Evolutionary conservation across 2,329 filamentous ascomycete species (phyloP), one percentile per base, ranked within the genome.

Genomic region (Aspergillus candidus): DNA sequence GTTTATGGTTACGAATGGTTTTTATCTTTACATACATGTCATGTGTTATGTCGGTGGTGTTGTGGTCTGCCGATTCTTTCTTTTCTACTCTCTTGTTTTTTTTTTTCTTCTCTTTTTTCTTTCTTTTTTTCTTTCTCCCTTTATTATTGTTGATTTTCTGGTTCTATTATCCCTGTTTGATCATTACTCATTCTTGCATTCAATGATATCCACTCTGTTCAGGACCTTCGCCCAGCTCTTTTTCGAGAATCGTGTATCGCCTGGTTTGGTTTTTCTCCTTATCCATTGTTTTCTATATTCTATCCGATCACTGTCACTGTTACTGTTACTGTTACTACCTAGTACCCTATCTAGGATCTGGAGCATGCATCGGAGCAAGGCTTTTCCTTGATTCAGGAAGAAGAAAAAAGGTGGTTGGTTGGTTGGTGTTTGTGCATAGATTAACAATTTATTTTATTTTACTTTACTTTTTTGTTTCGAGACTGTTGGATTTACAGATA

Each of bases 151-250:
- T 36, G 32, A 4, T 17, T 45, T 45, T 35, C 18, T 7, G 17
- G 6, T 38, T 38, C 4, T 6, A 18, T 40, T 18, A 38, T 48
- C 35, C 35, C 14, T 44, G 43, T 49, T 43, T 35, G 46, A 43
- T 43, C 35, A 40, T 35, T 46, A 18, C 44, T 45, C 33, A 38
- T 38, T 47, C 13, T 40, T 45, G 43, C 31, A 46, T 39, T 46
- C 35, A 44, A 54, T 55, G 53, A 55, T 55, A 55, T 55, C 53
- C 53, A 53, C 53, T 55, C 36, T 49, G 50, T 53, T 55, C 49
- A 50, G 48, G 46, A 40, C 36, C 40, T 46, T 32, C 32, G 32
- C 32, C 35, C 35, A 30, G 22, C 35, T 41, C 40, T 40, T 35
- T 43, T 35, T 36, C 22, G 22, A 27, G 22, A 27, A 27, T 27